Base-by-base conservation (phyloP, 805 yeast species). In the Candida morakotiae region DNA sequence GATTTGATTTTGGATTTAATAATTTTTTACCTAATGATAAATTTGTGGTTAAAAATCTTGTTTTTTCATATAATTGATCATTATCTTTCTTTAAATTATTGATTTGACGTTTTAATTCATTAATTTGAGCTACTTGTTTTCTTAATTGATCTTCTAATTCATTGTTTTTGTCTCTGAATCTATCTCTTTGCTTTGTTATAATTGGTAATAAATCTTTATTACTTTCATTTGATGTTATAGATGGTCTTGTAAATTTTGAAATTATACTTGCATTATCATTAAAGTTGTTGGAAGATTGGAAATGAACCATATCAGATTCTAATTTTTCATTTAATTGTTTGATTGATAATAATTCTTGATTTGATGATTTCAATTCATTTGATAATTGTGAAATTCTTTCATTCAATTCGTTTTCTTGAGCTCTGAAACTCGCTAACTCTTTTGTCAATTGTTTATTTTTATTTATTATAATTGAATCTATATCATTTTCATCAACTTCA, bases 141-240 rank as follows among this genome's bases (percentile, higher is more conserved):
- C 84, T 79, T 26, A 81, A 51, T 49, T 87, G 95, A 39, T 83
- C 83, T 56, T 91, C 98, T 38, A 93, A 70, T 54, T 87, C 96
- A 40, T 75, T 76, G 51, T 83, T 87, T 38, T 87, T 73, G n/a
- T 77, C 73, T 50, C 94, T 79, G 68, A 89, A 88, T 44, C 98
- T 69, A 58, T 91, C 98, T 56, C 98, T 79, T 64, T 91, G 98
- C 53, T 91, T 89, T 10, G 96, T 88, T 20, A 93, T 78, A 37
- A 91, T 87, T 1, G 95, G 94, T 35, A 91, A 60, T 20, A 89
- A 77, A 9, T 42, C 50, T 11, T 44, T 43, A 14, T 39, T 34
- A 5, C 31, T 35, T 13, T 34, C 26, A 4, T 30, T 13, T 28
- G 40, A 24, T 15, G 37, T 35, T 9, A 39, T 39, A 20, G 47